Base-by-base conservation (phyloP, 306 rosid species). In the Dryas drummondii region DNA sequence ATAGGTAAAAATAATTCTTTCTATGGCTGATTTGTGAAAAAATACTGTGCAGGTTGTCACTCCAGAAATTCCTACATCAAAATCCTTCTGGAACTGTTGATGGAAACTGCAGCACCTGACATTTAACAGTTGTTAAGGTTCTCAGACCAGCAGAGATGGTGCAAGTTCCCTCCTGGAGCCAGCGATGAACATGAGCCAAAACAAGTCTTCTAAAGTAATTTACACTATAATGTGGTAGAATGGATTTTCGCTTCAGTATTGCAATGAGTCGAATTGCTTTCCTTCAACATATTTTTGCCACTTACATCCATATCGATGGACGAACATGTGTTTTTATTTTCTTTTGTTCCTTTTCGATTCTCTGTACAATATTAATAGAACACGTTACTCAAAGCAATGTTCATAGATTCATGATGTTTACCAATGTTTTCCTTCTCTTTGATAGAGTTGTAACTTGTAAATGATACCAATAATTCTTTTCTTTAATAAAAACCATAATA, bases 11-110 rank as follows among this genome's bases (percentile, higher is more conserved):
- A 22, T 22, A 22, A 22, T 22, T 22, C 22, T 22, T 22, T 22
- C 22, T 22, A 22, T 22, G 22, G 0, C 22, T 22, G 40, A 45
- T 65, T 17, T 45, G 37, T 65, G 70, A 41, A 65, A 65, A 19
- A 3, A 40, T 17, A 45, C 8, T 45, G 53, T 7, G 70, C 70
- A 65, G 70, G 70, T 44, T 44, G 68, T 63, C 3, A 65, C 70
- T 16, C 48, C 12, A n/a, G 55, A 59, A 47, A 27, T 59, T 73
- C 48, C 40, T 73, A 48, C 48, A 9, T 32, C 48, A 59, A 26
- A 59, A 63, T 19, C 59, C 45, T 45, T 41, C 44, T 57, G 50
- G 45, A 45, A 45, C 46, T 5, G 58, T 15, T 71, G 54, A 53
- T 71, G 26, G 42, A 65, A 19, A 4, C 5, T 32, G 5, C 42